Conservation (phyloP, 352 stramenopile species). For the Halophytophthora batemanensis region DNA sequence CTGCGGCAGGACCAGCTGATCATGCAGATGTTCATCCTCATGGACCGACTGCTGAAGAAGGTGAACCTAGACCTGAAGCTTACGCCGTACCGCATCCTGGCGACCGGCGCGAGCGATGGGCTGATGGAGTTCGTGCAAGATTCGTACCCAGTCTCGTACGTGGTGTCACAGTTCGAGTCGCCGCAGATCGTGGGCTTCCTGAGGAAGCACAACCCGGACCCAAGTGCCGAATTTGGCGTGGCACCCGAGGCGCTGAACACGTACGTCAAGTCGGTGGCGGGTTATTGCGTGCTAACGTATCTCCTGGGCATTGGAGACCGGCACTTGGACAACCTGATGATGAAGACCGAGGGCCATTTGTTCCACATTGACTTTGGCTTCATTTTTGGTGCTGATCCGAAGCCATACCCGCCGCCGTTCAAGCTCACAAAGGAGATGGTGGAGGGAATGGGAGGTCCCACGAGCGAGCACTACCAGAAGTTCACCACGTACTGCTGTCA, state of each 20-base stretch:
- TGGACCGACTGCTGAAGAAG: constrained; percentile 98
- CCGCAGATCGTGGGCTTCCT: constrained; percentile 92
- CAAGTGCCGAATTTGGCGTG: constrained; percentile 84
- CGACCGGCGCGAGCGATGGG: constrained; percentile 87
- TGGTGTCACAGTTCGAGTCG: constrained; percentile 93
- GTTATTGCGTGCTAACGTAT: constrained; percentile 99
- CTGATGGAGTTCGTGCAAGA: constrained; percentile 98
- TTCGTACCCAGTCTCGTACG: constrained; percentile 94
- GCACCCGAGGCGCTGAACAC: constrained; percentile 91
- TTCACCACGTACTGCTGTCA: constrained; percentile 95
- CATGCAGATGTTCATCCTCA: constrained; percentile 99
- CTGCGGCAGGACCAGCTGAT: constrained; percentile 99
- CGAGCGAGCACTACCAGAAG: constrained; percentile 89
- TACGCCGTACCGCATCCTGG: constrained; percentile 93
- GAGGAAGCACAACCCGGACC: constrained; percentile 82
- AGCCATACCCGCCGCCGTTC: constrained; percentile 98
- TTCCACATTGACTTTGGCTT: constrained; percentile 99
- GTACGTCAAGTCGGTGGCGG: constrained; percentile 97
- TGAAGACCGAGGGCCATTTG: constrained; percentile 94
- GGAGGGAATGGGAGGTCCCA: constrained; percentile 93
- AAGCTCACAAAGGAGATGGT: constrained; percentile 98
- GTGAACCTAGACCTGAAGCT: constrained; percentile 98
- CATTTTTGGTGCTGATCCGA: constrained; percentile 98
- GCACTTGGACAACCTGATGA: constrained; percentile 99
- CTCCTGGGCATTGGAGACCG: constrained; percentile 98